Evolutionary conservation across 2,329 filamentous ascomycete species (phyloP).

Genomic region (Gnomoniopsis sp.): DNA sequence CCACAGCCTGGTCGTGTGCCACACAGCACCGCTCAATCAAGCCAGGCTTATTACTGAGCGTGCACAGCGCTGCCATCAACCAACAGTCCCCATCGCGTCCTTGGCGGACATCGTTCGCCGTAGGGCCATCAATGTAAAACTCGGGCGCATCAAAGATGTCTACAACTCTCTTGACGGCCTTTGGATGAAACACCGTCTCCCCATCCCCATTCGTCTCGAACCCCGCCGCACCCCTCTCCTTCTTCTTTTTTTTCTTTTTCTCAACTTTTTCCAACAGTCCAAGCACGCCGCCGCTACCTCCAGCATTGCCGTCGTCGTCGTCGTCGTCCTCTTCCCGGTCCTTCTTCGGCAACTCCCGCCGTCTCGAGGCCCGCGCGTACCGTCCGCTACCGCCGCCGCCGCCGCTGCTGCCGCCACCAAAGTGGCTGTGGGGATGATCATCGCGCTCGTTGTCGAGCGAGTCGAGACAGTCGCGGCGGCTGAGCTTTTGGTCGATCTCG

Average conservation of each 20-base stretch:
- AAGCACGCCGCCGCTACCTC: constrained; percentile 16
- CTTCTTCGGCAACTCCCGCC: constrained; percentile 22
- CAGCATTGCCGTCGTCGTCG: neutral
- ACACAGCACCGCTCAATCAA: constrained; percentile 74
- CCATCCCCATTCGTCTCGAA: constrained; percentile 7
- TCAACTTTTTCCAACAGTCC: constrained; percentile 9
- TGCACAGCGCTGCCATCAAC: constrained; percentile 78
- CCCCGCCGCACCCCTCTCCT: neutral
- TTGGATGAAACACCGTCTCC: constrained; percentile 34
- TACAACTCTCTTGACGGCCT: constrained; percentile 63
- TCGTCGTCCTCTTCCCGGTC: constrained; percentile 7
- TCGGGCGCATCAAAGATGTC: constrained; percentile 74
- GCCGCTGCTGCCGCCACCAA: no score
- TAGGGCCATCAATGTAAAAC: constrained; percentile 76
- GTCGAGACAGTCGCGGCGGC: constrained; percentile 47
- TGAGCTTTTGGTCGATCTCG: constrained; percentile 67
- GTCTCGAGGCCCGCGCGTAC: neutral
- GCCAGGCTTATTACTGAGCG: constrained; percentile 68
- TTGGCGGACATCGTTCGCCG: constrained; percentile 74
- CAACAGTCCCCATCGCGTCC: constrained; percentile 80
- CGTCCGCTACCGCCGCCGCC: constrained; percentile 12
- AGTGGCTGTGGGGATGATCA: constrained; percentile 8
- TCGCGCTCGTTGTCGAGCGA: constrained; percentile 35
- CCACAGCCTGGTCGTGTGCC: constrained; percentile 66
- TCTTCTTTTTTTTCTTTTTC: no score